Percentiles rank a stretch among this genome's conserved stretches.
Conservation (phyloP, 2,329 filamentous ascomycete genomes). For the Meredithiella fracta region DNA sequence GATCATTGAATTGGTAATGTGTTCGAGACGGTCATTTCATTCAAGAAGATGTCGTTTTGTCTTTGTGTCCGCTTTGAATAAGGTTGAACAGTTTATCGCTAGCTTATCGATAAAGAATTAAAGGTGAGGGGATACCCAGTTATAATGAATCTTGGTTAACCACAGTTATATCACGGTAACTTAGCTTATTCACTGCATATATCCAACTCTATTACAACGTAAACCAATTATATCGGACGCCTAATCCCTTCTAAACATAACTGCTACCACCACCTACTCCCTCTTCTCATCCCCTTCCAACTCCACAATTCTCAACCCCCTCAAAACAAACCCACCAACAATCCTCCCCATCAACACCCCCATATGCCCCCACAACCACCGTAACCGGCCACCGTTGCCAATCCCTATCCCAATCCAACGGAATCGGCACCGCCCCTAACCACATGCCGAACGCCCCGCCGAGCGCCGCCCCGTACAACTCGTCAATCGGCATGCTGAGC, state of each 20-base stretch:
- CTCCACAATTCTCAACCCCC: constrained; percentile 27
- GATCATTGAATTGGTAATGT: too few species aligned
- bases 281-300: constrained; percentile 17
- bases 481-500: constrained; percentile 56
- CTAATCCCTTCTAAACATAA: background rate
- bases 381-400: constrained; percentile 98
- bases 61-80: too few species aligned
- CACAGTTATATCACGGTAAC: too few species aligned
- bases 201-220: too few species aligned
- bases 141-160: too few species aligned
- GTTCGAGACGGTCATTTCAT: too few species aligned
- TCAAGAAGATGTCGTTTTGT: too few species aligned
- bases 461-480: constrained; percentile 66
- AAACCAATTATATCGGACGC: too few species aligned
- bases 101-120: too few species aligned
- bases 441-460: constrained; percentile 70
- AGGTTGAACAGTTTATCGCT: too few species aligned
- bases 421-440: constrained; percentile 88
- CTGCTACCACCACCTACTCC: constrained; percentile 15
- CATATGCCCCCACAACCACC: constrained; percentile 65
- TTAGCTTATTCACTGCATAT: too few species aligned
- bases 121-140: too few species aligned
- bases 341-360: constrained; percentile 60
- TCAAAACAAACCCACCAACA: constrained; percentile 35
- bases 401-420: constrained; percentile 94